A percentile compares a stretch with the other conserved stretches of the same genome.
Evolutionary conservation across 352 stramenopile species (phyloP).

Genomic region (Phytopythium chamaehyphon): DNA sequence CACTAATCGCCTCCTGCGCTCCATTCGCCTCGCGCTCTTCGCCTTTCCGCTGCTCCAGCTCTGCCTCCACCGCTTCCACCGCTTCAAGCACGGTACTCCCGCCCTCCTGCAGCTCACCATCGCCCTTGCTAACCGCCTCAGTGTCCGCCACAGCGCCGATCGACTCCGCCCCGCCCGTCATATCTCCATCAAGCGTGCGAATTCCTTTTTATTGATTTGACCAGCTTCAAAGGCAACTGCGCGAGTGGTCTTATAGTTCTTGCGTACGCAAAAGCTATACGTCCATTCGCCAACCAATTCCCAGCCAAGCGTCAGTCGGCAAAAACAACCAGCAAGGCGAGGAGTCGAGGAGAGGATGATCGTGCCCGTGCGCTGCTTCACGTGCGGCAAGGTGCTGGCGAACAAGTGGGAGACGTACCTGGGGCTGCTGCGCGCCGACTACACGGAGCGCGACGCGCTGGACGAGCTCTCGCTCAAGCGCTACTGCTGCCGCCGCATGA

Average conservation of each 20-base stretch:
- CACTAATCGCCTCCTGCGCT: conserved; percentile 24
- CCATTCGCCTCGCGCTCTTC: conserved; percentile 7
- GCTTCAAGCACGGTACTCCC: too few relatives aligned
- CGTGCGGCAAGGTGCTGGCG: conserved; percentile 99
- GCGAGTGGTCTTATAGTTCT: too few relatives aligned
- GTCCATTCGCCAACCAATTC: too few relatives aligned
- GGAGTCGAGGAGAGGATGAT: conserved; percentile 83
- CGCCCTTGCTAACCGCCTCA: neutral
- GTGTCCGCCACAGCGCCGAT: neutral
- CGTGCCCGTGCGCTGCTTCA: conserved; percentile 99
- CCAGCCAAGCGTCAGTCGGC: neutral
- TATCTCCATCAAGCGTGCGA: too few relatives aligned
- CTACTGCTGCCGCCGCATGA: conserved; percentile 99
- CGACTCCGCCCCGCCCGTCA: neutral
- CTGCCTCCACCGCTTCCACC: neutral
- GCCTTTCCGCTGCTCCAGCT: too few relatives aligned
- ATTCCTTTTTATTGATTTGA: too few relatives aligned
- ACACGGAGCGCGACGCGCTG: conserved; percentile 96
- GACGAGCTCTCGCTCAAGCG: conserved; percentile 97
- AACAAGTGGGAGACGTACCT: conserved; percentile 99
- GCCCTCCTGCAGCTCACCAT: too few relatives aligned
- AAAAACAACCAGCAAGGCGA: neutral
- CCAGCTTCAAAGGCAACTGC: too few relatives aligned
- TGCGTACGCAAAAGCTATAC: too few relatives aligned
- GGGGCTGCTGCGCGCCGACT: conserved; percentile 94